phyloP scores from a whole-genome alignment of 225 moss, liverwort and hornwort species.

The Antitrichia curtipendula region DNA sequence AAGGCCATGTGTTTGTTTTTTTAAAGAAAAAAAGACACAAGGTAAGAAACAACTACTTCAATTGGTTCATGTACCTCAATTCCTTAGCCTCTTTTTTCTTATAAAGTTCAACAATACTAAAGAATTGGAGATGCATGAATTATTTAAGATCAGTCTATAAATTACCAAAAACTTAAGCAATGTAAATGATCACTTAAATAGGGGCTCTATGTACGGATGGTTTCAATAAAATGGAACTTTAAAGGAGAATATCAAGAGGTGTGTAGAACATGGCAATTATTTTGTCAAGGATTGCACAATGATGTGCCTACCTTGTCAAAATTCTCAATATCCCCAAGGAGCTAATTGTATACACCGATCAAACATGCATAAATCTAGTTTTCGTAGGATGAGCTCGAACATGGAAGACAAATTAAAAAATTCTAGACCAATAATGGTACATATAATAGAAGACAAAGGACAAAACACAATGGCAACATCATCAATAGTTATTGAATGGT shows the following conservation, averaged over 20 bases:
- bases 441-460: too few relatives aligned
- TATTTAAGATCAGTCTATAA: neutral
- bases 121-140: neutral
- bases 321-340: rapidly evolving
- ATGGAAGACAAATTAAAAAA: too few relatives aligned
- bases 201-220: rapidly evolving
- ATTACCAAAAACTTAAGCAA: neutral
- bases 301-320: neutral
- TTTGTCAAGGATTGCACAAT: neutral
- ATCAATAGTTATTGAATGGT: too few relatives aligned
- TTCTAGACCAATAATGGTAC: too few relatives aligned
- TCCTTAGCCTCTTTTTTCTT: rapidly evolving
- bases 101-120: rapidly evolving
- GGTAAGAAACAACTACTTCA: too few relatives aligned
- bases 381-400: rapidly evolving
- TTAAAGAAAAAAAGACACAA: too few relatives aligned
- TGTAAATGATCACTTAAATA: neutral
- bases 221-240: neutral
- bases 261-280: neutral
- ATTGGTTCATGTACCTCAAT: too few relatives aligned
- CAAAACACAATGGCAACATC: too few relatives aligned
- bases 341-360: too few relatives aligned
- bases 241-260: neutral
- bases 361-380: neutral
- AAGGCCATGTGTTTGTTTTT: too few relatives aligned